Evolutionary conservation across 2,329 filamentous ascomycete species (phyloP).

Genomic region (Westerdykella ornata): DNA sequence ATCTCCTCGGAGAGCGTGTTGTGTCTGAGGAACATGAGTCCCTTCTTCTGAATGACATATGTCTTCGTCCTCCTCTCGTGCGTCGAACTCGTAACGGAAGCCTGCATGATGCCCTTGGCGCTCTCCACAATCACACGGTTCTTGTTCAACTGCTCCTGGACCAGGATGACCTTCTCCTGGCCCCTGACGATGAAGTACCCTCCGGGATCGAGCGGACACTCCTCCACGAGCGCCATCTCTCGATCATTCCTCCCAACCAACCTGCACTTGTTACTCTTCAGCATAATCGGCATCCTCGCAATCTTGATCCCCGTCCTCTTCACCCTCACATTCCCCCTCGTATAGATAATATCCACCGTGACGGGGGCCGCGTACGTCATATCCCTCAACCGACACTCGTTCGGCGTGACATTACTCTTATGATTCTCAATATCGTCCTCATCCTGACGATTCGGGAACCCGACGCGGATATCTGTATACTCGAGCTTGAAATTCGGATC

Average conservation of each 20-base stretch:
- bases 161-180: slow-evolving; percentile 96
- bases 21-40: slow-evolving; percentile 79
- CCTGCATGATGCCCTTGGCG: slow-evolving; percentile 89
- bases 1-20: slow-evolving; percentile 90
- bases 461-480: slow-evolving; percentile 83
- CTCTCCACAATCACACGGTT: slow-evolving; percentile 97
- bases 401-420: slow-evolving; percentile 65
- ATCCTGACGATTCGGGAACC: slow-evolving; percentile 71
- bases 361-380: slow-evolving; percentile 98
- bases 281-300: slow-evolving; percentile 91
- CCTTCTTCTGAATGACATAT: slow-evolving; percentile 91
- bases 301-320: slow-evolving; percentile 69
- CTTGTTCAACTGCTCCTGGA: slow-evolving; percentile 98
- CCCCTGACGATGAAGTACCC: slow-evolving; percentile 98
- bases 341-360: slow-evolving; percentile 84
- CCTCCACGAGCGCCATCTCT: slow-evolving; percentile 86
- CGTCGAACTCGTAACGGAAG: slow-evolving; percentile 87
- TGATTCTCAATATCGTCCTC: slow-evolving; percentile 50
- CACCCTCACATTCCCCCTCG: slow-evolving; percentile 69
- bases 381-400: slow-evolving; percentile 92
- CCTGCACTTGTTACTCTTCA: slow-evolving; percentile 89
- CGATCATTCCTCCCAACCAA: slow-evolving; percentile 75
- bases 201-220: slow-evolving; percentile 91
- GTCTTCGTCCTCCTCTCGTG: slow-evolving; percentile 98
- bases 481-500: slow-evolving; percentile 90